Percentiles rank a stretch among this genome's conserved stretches.
phyloP scores from a whole-genome alignment of 2,329 filamentous ascomycete genomes.

The Clarireedia paspali region DNA sequence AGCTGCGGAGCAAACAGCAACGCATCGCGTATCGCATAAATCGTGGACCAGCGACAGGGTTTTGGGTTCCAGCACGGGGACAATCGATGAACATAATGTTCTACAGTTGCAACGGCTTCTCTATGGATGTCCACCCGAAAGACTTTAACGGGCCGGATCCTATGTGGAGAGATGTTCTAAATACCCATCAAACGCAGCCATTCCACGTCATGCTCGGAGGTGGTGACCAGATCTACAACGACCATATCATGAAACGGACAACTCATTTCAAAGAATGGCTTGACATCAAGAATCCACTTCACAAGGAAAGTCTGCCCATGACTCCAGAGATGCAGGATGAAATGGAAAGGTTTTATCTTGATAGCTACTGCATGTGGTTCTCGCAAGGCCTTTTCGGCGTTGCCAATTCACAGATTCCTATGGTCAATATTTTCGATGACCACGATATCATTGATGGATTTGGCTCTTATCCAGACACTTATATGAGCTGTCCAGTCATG shows the following conservation, averaged over 20 bases:
- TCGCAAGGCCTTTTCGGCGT: constrained; percentile 92
- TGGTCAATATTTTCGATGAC: constrained; percentile 98
- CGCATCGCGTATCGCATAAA: constrained; percentile 96
- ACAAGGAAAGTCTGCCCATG: constrained; percentile 75
- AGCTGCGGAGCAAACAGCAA: constrained; percentile 69
- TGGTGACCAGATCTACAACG: constrained; percentile 95
- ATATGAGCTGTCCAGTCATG: constrained; percentile 88
- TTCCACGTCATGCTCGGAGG: constrained; percentile 99
- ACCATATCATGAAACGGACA: constrained; percentile 69
- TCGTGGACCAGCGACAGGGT: constrained; percentile 75
- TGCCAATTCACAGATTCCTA: constrained; percentile 88
- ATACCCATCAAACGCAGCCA: constrained; percentile 80
- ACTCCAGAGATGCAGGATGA: constrained; percentile 78
- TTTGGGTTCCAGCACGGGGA: constrained; percentile 84
- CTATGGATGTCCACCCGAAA: constrained; percentile 66
- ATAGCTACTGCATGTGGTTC: constrained; percentile 91
- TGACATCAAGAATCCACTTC: constrained; percentile 65
- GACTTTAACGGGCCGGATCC: constrained; percentile 88
- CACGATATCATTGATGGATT: constrained; percentile 90
- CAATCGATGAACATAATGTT: constrained; percentile 99
- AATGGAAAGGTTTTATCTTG: constrained; percentile 79
- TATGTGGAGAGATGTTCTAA: constrained; percentile 92
- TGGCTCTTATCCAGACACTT: constrained; percentile 84
- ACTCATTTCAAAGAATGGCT: constrained; percentile 78
- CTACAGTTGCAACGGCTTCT: constrained; percentile 96